Evolutionary conservation across 495 filamentous ascomycete genomes (phyloP).

Genomic region (Aeminium ludgeri): DNA sequence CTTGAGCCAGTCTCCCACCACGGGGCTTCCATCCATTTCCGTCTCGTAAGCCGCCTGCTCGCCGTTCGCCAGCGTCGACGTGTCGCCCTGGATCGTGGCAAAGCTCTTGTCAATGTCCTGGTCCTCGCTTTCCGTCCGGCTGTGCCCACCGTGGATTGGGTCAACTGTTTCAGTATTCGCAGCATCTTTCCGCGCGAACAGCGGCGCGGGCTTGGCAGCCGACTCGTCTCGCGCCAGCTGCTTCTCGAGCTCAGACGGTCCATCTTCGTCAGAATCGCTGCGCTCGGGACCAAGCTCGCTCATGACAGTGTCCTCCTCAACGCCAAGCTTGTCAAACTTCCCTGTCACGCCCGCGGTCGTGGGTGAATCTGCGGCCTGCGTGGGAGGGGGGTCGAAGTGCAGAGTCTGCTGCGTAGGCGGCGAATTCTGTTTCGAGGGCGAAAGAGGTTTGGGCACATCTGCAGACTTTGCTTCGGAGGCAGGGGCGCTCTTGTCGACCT

Average conservation of each 20-base stretch:
- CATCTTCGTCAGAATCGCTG: constrained; percentile 7
- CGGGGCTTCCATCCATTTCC: constrained; percentile 55
- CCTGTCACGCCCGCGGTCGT: constrained; percentile 34
- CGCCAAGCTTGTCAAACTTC: constrained; percentile 33
- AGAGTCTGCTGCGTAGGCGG: not conserved
- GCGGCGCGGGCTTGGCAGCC: constrained; percentile 39
- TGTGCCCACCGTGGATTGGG: not conserved
- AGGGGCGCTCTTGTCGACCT: constrained; percentile 2
- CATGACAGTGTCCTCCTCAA: constrained; percentile 32
- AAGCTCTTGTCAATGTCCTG: constrained; percentile 10
- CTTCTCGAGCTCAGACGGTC: constrained; percentile 11
- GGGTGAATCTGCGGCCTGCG: constrained; percentile 27
- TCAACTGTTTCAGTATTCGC: not conserved
- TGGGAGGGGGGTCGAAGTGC: constrained; percentile 8
- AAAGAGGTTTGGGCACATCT: constrained; percentile 24
- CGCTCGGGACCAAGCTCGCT: constrained; percentile 13
- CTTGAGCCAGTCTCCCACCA: constrained; percentile 94
- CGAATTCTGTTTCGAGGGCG: constrained; percentile 11
- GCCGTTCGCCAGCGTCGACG: not conserved
- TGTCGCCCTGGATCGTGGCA: constrained; percentile 13
- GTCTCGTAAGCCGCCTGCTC: constrained; percentile 31
- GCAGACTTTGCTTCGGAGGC: constrained; percentile 21
- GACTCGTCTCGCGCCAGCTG: constrained; percentile 36
- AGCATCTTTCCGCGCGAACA: constrained; percentile 31
- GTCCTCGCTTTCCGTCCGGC: not conserved